phyloP scores from a whole-genome alignment of 1,284 basidiomycete genomes.

The Inonotus hispidus region DNA sequence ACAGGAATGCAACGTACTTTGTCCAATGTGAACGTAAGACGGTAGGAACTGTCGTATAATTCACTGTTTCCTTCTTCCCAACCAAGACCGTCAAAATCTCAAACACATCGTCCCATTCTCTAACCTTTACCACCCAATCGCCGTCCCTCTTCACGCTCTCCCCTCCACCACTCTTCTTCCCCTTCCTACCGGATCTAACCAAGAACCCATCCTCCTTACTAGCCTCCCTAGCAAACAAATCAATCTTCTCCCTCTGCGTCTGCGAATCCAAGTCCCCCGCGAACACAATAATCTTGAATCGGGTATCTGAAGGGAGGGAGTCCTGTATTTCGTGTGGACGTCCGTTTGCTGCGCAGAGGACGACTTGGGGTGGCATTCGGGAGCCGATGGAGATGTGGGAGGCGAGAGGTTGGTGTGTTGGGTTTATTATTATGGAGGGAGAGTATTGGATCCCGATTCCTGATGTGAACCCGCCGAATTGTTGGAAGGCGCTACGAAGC shows the following conservation, averaged over 20 bases:
- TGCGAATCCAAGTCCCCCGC: slow-evolving; percentile 44
- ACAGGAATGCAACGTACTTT: slow-evolving; percentile 38
- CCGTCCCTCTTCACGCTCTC: neutral
- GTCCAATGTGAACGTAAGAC: slow-evolving; percentile 60
- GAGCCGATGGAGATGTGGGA: slow-evolving; percentile 48
- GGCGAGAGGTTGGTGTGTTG: slow-evolving; percentile 41
- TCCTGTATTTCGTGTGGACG: slow-evolving; percentile 66
- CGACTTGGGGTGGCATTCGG: slow-evolving; percentile 52
- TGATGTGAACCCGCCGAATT: slow-evolving; percentile 53
- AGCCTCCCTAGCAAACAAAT: slow-evolving; percentile 40
- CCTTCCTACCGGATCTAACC: slow-evolving; percentile 29
- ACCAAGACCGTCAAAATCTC: slow-evolving; percentile 50
- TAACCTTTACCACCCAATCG: neutral
- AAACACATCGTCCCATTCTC: slow-evolving; percentile 33
- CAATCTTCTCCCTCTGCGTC: slow-evolving; percentile 35
- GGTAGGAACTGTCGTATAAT: slow-evolving; percentile 45
- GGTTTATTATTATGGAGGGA: slow-evolving; percentile 45
- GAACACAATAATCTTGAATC: slow-evolving; percentile 74
- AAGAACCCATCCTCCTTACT: slow-evolving; percentile 35
- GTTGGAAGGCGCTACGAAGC: slow-evolving; percentile 47
- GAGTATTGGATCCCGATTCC: slow-evolving; percentile 63
- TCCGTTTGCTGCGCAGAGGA: slow-evolving; percentile 60
- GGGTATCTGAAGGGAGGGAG: slow-evolving; percentile 57
- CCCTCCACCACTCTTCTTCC: slow-evolving; percentile 15
- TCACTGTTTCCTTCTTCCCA: slow-evolving; percentile 41